Evolutionary conservation across 2,329 filamentous ascomycete species (phyloP).

Genomic region (Thyridium curvatum): DNA sequence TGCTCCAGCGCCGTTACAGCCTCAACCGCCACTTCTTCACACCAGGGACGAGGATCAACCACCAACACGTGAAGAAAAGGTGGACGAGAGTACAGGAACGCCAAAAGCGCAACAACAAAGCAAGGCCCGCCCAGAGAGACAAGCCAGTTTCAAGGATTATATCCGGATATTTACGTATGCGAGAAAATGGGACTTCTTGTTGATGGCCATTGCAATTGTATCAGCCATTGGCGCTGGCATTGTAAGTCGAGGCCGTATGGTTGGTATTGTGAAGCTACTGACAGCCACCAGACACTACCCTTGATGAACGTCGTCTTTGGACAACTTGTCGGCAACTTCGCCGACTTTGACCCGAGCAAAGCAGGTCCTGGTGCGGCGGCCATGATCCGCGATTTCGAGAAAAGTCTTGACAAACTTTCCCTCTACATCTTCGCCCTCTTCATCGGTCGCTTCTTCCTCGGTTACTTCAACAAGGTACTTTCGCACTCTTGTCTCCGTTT

Average conservation of each 20-base stretch:
- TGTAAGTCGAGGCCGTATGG: constrained; percentile 15
- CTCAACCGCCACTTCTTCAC: background rate
- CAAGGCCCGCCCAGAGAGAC: constrained; percentile 31
- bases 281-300: constrained; percentile 38
- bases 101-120: background rate
- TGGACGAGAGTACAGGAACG: background rate
- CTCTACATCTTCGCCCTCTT: constrained; percentile 69
- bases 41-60: constrained; percentile 2
- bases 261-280: background rate
- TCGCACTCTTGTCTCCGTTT: no score
- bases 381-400: constrained; percentile 23
- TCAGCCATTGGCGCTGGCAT: constrained; percentile 46
- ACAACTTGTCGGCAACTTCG: constrained; percentile 44
- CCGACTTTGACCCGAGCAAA: constrained; percentile 15
- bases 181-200: constrained; percentile 41
- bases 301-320: constrained; percentile 56
- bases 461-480: constrained; percentile 38
- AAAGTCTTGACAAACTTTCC: constrained; percentile 36
- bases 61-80: background rate
- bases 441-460: constrained; percentile 55
- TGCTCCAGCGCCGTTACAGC: background rate
- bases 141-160: constrained; percentile 39
- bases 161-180: constrained; percentile 48
- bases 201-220: constrained; percentile 38
- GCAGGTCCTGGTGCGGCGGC: constrained; percentile 17